Conservation (phyloP, 164 flowering plant genomes). For the Sedum album region DNA sequence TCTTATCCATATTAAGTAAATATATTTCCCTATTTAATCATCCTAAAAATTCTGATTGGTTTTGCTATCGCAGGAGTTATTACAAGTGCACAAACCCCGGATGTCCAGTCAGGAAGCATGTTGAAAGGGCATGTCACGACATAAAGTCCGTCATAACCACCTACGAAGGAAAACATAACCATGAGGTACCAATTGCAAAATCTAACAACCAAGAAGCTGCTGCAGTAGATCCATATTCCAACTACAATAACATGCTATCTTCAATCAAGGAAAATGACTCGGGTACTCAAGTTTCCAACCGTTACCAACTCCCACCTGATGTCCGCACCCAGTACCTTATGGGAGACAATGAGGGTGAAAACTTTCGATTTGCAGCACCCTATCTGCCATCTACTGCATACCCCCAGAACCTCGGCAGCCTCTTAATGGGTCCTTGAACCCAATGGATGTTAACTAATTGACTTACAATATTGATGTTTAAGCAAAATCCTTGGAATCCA, state of each 20-base stretch:
- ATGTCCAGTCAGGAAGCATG: constrained; percentile 5
- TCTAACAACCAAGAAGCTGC: constrained; percentile 3
- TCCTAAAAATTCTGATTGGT: not conserved
- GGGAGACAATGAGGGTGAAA: not conserved
- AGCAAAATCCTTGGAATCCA: not conserved
- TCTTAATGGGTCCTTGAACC: not conserved
- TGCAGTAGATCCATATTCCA: not conserved
- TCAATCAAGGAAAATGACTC: not conserved
- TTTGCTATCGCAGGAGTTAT: constrained; percentile 1
- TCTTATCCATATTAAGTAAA: no score
- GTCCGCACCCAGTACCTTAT: not conserved
- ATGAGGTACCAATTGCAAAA: constrained; percentile 1
- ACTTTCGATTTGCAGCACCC: not conserved
- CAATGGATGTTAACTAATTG: constrained; percentile 1
- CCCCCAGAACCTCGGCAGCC: constrained; percentile 5
- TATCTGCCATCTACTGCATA: not conserved
- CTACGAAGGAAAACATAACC: constrained; percentile 8
- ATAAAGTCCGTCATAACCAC: constrained; percentile 8
- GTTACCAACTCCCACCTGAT: not conserved
- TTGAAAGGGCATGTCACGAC: constrained; percentile 1
- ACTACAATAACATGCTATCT: not conserved
- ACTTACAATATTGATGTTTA: not conserved
- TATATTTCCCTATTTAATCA: no score
- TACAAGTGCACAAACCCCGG: constrained; percentile 7
- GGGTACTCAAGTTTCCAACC: not conserved